These are phyloP conservation scores for Skeletonema menzelii DNA, from an alignment of 108 stramenopile species.

Conservation along the genomic window DNA sequence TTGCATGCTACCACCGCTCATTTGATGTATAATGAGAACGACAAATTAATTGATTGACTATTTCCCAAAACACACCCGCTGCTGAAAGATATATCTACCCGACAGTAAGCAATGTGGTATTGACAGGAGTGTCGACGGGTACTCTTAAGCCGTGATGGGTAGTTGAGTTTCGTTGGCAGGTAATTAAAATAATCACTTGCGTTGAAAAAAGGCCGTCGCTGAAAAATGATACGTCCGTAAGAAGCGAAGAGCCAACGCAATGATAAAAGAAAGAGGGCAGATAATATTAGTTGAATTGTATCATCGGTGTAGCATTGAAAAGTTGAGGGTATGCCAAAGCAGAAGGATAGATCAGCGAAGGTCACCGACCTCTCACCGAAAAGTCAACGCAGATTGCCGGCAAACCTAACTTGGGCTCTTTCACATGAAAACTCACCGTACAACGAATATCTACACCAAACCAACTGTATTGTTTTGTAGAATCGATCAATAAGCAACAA, in stretches of 20 bases:
- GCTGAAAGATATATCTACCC: neutral
- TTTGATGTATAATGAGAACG: neutral
- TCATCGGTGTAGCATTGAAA: neutral
- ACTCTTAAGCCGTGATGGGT: neutral
- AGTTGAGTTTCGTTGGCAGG: neutral
- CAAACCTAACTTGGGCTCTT: neutral
- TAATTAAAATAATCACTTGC: neutral
- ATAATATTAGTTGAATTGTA: neutral
- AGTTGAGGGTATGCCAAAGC: neutral
- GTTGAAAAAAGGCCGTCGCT: neutral
- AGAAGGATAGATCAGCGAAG: neutral
- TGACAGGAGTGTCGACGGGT: neutral
- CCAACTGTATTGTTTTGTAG: too few species aligned
- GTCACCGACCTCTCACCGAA: neutral
- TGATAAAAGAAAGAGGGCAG: neutral
- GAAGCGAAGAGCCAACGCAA: neutral
- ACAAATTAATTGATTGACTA: neutral
- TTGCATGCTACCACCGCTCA: conserved; percentile 5
- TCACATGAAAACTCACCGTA: neutral
- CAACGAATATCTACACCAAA: neutral
- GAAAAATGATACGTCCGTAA: neutral
- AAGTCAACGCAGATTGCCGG: neutral
- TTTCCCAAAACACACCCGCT: neutral
- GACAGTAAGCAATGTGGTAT: neutral
- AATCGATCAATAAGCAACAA: neutral